A percentile compares a stretch with the other conserved stretches of the same genome.
Conservation (phyloP, 208 protist genomes). For the Wallacemonas rigidus region DNA sequence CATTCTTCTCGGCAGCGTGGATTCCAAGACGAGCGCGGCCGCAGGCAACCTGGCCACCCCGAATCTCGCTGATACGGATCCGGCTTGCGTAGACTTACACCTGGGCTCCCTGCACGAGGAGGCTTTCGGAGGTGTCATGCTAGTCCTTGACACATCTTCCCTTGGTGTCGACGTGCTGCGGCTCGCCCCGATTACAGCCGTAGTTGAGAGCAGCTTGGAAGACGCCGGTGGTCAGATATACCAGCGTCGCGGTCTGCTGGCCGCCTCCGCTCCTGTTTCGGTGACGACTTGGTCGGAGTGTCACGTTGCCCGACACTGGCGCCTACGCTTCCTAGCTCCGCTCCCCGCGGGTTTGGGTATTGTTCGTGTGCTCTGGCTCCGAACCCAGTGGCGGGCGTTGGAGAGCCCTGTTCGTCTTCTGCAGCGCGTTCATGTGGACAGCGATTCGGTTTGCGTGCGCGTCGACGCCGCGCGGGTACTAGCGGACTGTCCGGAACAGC, state of each 20-base stretch:
- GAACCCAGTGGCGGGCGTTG: conserved; percentile 16
- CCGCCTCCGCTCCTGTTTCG: conserved; percentile 7
- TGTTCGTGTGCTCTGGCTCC: conserved; percentile 62
- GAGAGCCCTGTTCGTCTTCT: conserved; percentile 12
- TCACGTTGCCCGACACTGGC: conserved; percentile 65
- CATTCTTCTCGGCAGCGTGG: background rate
- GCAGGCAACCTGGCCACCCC: background rate
- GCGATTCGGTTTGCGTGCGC: background rate
- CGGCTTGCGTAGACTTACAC: conserved; percentile 37
- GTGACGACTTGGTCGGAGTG: conserved; percentile 23
- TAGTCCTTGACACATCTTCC: conserved; percentile 52
- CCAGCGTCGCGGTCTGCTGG: background rate
- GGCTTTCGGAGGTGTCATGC: conserved; percentile 50
- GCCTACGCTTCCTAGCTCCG: conserved; percentile 44
- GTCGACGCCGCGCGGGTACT: conserved; percentile 4
- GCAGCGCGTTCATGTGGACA: conserved; percentile 12
- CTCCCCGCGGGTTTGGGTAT: conserved; percentile 52
- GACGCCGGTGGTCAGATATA: conserved; percentile 39
- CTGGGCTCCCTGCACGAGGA: conserved; percentile 28
- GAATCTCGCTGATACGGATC: background rate
- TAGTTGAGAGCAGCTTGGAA: conserved; percentile 54
- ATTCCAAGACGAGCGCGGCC: background rate
- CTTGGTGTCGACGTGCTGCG: conserved; percentile 47
- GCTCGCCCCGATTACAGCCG: conserved; percentile 38
- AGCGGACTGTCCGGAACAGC: background rate